Evolutionary conservation across 1,284 basidiomycete genomes (phyloP).

Genomic region (Coniophora puteana): DNA sequence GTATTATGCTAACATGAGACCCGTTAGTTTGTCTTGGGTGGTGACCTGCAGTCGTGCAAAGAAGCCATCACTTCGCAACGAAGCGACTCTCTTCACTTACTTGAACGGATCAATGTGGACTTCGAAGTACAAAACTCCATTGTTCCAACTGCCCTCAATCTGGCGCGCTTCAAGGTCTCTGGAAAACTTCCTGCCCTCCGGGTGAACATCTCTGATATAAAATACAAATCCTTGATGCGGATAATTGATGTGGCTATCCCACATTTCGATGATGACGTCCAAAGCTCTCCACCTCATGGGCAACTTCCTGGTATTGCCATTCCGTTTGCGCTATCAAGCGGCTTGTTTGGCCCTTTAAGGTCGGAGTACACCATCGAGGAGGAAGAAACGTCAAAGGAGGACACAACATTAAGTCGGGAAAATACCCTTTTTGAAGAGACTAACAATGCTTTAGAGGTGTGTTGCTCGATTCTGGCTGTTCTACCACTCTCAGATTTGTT

Average conservation of each 20-base stretch:
- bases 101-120: constrained; percentile 93
- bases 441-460: constrained; percentile 62
- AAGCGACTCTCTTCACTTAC: constrained; percentile 73
- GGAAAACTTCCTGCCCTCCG: constrained; percentile 88
- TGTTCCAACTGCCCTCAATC: constrained; percentile 79
- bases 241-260: constrained; percentile 93
- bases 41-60: constrained; percentile 81
- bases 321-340: constrained; percentile 49
- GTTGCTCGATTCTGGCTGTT: constrained; percentile 1
- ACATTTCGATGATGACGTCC: constrained; percentile 61
- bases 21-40: constrained; percentile 84
- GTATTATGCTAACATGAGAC: constrained; percentile 1
- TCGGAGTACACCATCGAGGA: constrained; percentile 73
- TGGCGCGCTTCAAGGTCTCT: constrained; percentile 90
- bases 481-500: constrained; percentile 12
- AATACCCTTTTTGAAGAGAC: constrained; percentile 77
- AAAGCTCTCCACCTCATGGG: constrained; percentile 21
- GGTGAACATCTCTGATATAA: constrained; percentile 93
- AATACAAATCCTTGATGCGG: constrained; percentile 94
- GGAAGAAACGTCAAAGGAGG: constrained; percentile 43
- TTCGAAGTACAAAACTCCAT: constrained; percentile 95
- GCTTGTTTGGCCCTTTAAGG: constrained; percentile 48
- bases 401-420: constrained; percentile 36
- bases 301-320: constrained; percentile 24
- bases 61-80: constrained; percentile 63